Evolutionary conservation across 139 green algal genomes (phyloP).

Genomic region (Pleodorina starrii): DNA sequence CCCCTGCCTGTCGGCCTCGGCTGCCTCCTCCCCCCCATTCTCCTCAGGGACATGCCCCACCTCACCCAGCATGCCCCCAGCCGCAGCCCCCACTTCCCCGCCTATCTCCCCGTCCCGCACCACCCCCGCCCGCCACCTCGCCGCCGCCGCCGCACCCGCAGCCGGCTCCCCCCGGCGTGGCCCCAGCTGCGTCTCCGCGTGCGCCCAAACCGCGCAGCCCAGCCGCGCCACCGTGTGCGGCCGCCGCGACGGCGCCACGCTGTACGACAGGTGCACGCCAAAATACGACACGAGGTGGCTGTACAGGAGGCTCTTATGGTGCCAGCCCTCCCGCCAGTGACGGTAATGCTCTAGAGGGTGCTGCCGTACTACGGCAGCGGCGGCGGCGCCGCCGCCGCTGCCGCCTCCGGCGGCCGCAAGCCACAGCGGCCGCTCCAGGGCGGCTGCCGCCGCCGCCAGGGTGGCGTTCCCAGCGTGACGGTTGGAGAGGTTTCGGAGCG

Average conservation of each 20-base stretch:
- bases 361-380: background rate
- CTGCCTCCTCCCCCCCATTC: background rate
- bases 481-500: background rate
- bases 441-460: background rate
- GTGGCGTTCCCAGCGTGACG: background rate
- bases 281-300: conserved; percentile 28
- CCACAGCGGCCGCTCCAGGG: conserved; percentile 25
- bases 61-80: too few relatives aligned
- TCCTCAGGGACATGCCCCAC: background rate
- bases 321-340: conserved; percentile 20
- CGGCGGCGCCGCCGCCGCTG: background rate
- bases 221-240: conserved; percentile 12
- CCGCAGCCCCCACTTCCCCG: too few relatives aligned
- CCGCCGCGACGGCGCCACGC: background rate
- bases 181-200: conserved; percentile 35
- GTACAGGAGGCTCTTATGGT: conserved; percentile 38
- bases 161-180: background rate
- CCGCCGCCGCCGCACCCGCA: background rate
- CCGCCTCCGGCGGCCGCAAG: background rate
- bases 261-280: conserved; percentile 33
- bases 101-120: background rate
- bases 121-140: background rate
- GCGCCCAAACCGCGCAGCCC: conserved; percentile 6
- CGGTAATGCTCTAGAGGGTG: conserved; percentile 15
- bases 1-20: background rate